These are phyloP conservation scores for Senna siamea DNA, from an alignment of 306 rosid species.

Conservation along the genomic window DNA sequence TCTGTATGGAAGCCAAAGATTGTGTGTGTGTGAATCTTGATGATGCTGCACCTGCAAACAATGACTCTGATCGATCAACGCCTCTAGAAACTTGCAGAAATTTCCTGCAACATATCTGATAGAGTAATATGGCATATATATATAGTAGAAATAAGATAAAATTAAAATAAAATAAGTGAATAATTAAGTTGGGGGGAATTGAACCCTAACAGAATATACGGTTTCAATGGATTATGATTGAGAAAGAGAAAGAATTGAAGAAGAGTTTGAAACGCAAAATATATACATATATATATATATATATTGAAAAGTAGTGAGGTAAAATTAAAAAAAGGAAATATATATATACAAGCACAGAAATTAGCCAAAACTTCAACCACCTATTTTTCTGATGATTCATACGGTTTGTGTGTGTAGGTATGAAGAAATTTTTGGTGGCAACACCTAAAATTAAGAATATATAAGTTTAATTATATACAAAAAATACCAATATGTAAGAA, in stretches of 20 bases:
- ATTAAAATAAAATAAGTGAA: no score
- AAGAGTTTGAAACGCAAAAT: neutral
- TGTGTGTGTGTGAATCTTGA: slow-evolving; percentile 76
- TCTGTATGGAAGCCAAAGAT: slow-evolving; percentile 45
- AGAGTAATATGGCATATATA: no score
- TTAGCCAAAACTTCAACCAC: slow-evolving; percentile 20
- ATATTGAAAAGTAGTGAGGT: neutral
- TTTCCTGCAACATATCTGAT: neutral
- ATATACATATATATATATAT: neutral
- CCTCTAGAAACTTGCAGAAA: neutral
- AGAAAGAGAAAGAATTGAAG: neutral
- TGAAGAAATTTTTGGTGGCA: slow-evolving; percentile 21
- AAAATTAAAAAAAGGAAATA: neutral
- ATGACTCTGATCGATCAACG: slow-evolving; percentile 42
- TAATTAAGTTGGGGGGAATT: no score
- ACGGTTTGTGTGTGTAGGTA: slow-evolving; percentile 20
- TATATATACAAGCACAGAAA: neutral
- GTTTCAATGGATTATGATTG: neutral
- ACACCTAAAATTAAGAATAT: neutral
- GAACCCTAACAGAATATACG: slow-evolving; percentile 63
- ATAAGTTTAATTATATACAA: no score
- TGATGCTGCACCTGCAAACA: slow-evolving; percentile 95
- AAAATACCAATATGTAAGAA: no score
- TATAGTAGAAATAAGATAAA: no score
- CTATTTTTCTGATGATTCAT: slow-evolving; percentile 39